Percentiles rank a stretch among this genome's conserved stretches.
These are phyloP conservation scores for Esteya vermicola DNA, from an alignment of 2,329 filamentous ascomycete species.

Conservation along the genomic window DNA sequence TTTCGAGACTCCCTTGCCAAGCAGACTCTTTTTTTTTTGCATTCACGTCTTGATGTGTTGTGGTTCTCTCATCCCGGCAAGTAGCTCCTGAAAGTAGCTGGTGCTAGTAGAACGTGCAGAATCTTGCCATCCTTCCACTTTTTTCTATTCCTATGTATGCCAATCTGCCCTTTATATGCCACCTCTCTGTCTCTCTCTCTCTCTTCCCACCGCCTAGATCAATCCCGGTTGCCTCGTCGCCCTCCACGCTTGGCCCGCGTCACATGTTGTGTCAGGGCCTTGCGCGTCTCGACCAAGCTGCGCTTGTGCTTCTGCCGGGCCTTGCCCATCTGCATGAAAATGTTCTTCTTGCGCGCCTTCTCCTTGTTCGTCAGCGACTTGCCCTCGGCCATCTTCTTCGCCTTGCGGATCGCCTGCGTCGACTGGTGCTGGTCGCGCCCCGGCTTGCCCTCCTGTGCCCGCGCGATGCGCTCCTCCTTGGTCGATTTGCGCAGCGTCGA, in stretches of 20 bases:
- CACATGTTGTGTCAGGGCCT: slow-evolving; percentile 67
- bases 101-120: too few species aligned
- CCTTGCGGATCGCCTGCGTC: slow-evolving; percentile 69
- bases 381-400: slow-evolving; percentile 75
- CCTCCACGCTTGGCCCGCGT: slow-evolving; percentile 75
- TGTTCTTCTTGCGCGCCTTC: slow-evolving; percentile 95
- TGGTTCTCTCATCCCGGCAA: too few species aligned
- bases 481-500: slow-evolving; percentile 69
- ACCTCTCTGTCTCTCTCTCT: neutral
- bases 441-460: slow-evolving; percentile 70
- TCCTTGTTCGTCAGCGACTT: slow-evolving; percentile 97
- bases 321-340: slow-evolving; percentile 95
- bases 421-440: slow-evolving; percentile 69
- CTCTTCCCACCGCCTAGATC: slow-evolving; percentile 1
- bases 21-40: too few species aligned
- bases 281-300: slow-evolving; percentile 74
- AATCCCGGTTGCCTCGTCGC: slow-evolving; percentile 53
- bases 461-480: slow-evolving; percentile 76
- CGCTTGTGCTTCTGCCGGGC: slow-evolving; percentile 92
- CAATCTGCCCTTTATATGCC: too few species aligned
- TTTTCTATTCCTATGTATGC: too few species aligned
- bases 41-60: too few species aligned
- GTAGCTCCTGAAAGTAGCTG: too few species aligned
- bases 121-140: too few species aligned
- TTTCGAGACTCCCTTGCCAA: too few species aligned